Base-by-base conservation (phyloP, 805 yeast genomes). In the Cephaloascus fragrans region DNA sequence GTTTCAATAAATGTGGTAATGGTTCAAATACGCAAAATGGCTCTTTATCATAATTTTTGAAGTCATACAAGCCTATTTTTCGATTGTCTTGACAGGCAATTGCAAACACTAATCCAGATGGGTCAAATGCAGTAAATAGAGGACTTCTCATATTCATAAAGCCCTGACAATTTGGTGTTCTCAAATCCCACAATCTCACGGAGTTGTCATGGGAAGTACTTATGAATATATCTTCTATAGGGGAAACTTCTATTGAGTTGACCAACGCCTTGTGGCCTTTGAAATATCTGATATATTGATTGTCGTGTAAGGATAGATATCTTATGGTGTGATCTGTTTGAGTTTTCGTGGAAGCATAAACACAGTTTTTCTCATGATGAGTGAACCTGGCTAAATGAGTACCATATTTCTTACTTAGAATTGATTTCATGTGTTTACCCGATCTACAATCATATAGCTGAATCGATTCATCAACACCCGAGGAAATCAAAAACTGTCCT, bases 321-420 rank as follows among this genome's bases (percentile, higher is more conserved):
- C 97, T 66, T 19, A 93, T 73, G 12, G 77, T 76, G 51, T 84
- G 77, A 45, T 85, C 89, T 37, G 75, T 80, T n/a, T 46, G 49
- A 4, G 18, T 4, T 53, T 77, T 75, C 0, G 97, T 87, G 4
- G 96, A 83, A 1, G 94, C 88, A 53, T 83, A 85, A 14, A 90
- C 67, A 50, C 93, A 81, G 48, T 80, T 78, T 41, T 73, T 69
- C 35, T 77, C 79, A 34, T 73, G 70, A 51, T 83, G 94, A 1
- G 96, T 79, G 56, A 93, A 93, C 35, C 77, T 69, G 2, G 96
- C 96, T 31, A 85, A 60, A 51, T 86, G 88, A 41, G 88, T 84
- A 1, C 98, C 98, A 50, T 93, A 93, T 53, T 93, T 93, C 61
- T 88, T 89, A 20, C 93, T 80, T 42, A 75, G 80, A 6, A 85